Evolutionary conservation across 495 filamentous ascomycete genomes (phyloP), one percentile per base, ranked within the genome.

Genomic region (Aspergillus saccharolyticus): DNA sequence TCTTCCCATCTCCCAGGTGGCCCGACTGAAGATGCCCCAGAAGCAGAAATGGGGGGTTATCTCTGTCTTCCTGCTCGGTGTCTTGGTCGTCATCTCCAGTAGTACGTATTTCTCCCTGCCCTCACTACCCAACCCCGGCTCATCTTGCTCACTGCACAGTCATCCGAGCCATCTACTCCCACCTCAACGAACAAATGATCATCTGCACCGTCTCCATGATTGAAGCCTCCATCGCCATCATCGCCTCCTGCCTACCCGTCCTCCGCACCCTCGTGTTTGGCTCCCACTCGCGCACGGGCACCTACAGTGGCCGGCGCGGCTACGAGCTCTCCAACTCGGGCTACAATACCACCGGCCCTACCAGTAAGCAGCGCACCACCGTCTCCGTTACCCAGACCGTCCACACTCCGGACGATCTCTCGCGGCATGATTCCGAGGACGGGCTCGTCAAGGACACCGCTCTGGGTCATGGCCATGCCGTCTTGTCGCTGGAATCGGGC

Each of bases 121-220:
- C n/a, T n/a, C n/a, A n/a, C n/a, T n/a, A n/a, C n/a, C n/a, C n/a
- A n/a, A n/a, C n/a, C n/a, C n/a, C n/a, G n/a, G n/a, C n/a, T n/a
- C n/a, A n/a, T n/a, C n/a, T n/a, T n/a, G n/a, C n/a, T n/a, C n/a
- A n/a, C n/a, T n/a, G n/a, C n/a, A 22, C 51, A 66, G 64, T 66
- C 18, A 63, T 66, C 46, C 61, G 64, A 9, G 64, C 64, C 44
- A 60, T 64, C 33, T 66, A 64, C 56, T 60, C 64, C 56, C 52
- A 55, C 51, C 58, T 22, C 44, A 60, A 60, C 49, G 57, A 64
- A 33, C 64, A 66, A 56, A 62, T 66, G 56, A 64, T 66, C 30
- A 66, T 61, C 49, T 66, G 64, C 57, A 63, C 64, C 47, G 64
- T 66, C 33, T 65, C 63, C 25, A 65, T 68, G 63, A 53, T 68